Base-by-base conservation (phyloP, 495 filamentous ascomycete species). In the Penicillium diatomitis region DNA sequence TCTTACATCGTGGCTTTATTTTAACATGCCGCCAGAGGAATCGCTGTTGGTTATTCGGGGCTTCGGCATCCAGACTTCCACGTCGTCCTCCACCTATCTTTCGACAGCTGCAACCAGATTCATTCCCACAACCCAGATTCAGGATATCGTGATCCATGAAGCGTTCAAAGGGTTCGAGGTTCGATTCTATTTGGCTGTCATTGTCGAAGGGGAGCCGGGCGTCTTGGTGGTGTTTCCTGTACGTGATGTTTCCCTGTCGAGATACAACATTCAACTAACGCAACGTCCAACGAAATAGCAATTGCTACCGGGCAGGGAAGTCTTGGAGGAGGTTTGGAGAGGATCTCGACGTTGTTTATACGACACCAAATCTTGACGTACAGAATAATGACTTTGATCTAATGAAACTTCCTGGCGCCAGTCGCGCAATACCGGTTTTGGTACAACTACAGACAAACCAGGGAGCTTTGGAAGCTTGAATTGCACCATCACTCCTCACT, bases 131-230 rank as follows among this genome's bases (percentile, higher is more conserved):
- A 86, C 82, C 3, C 80, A 86, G 61, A 94, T 97, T 37, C 84
- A 86, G 47, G 92, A 97, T 67, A 84, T 97, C 48, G 77, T 96
- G 48, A 86, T 99, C 40, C 88, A 96, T 65, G 92, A 99, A 66
- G 92, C 91, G 32, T 97, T 97, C 68, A 80, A 80, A 50, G 91
- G 92, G 37, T 94, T 95, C 62, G 88, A 89, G 66, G 91, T 96
- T 41, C 72, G 84, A 46, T 94, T 88, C 63, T 95, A 95, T 65
- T 71, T 99, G 9, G 81, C 84, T 7, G 86, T 97, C 8, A 83
- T 96, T 53, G 90, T 97, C 41, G 86, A 95, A 60, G 91, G 86
- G 35, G 92, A 97, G 69, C 80, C 82, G 48, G 83, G 87, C 46
- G 80, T 92, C 9, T 84, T 95, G 7, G 91, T 99, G 31, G 89